Base-by-base conservation (phyloP, 805 yeast genomes). In the Suhomyces canberraensis region DNA sequence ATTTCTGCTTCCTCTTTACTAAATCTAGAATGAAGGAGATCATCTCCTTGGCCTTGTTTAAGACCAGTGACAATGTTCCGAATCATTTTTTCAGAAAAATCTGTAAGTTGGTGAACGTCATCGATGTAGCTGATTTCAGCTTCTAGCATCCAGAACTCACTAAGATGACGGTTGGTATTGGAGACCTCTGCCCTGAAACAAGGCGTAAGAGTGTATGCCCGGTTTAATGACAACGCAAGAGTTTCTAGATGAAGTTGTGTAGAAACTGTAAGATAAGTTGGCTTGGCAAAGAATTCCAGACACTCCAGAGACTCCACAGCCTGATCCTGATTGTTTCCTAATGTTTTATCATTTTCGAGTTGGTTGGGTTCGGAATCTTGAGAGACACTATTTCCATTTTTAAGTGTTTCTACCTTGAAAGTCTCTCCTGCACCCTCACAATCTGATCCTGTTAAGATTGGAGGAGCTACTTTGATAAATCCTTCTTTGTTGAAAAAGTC, bases 361-460 rank as follows among this genome's bases (percentile, higher is more conserved):
- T 32, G 24, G 17, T 32, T 25, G 16, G 22, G 29, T 3, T 25
- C 27, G 7, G 21, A 16, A 16, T 20, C 16, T 20, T 9, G 8
- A 5, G 9, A 8, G 4, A 25, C 37, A 7, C 24, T 24, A 11
- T 26, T 26, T 11, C n/a, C n/a, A 5, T 32, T 32, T 16, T 25
- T 20, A 13, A 31, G 8, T 1, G 73, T 61, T 29, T 67, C 71
- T 8, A 90, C 62, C 31, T 62, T 64, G 47, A 93, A 93, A 43
- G 85, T 76, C 54, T 93, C 98, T 4, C 98, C 98, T 3, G 95
- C 97, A 13, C 98, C 98, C 63, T 93, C 99, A 56, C 98, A 91
- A 57, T 93, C 98, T 1, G 95, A 78, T 8, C 86, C 70, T 0
- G 98, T 93, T 16, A 91, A 63, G 9, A 91, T 50, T 6, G 99